Percentiles rank a stretch among this genome's conserved stretches.
These are phyloP conservation scores for Colletotrichum sp. DNA, from an alignment of 2,329 filamentous ascomycete species.

Conservation along the genomic window DNA sequence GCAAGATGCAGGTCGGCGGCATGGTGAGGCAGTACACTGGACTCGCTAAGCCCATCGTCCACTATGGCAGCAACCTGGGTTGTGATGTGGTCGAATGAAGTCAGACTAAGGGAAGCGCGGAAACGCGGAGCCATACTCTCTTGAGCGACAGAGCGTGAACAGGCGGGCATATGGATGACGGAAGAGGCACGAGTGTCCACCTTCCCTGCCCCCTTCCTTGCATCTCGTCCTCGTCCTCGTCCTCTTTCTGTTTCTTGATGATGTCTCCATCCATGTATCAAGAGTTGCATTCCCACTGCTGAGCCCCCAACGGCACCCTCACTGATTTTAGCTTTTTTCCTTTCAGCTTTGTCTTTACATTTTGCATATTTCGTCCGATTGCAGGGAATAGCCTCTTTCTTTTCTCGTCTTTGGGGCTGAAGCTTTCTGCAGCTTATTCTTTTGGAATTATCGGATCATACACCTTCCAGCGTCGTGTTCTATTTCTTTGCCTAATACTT, in stretches of 20 bases:
- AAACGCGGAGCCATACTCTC: background rate
- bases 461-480: background rate
- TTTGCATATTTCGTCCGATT: background rate
- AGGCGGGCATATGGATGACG: background rate
- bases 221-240: background rate
- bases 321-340: background rate
- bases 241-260: background rate
- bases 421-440: background rate
- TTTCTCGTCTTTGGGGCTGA: conserved; percentile 10
- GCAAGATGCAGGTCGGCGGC: conserved; percentile 12
- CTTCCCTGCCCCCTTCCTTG: background rate
- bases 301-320: conserved; percentile 3
- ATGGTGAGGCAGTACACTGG: conserved; percentile 20
- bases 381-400: conserved; percentile 10
- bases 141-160: background rate
- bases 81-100: conserved; percentile 10
- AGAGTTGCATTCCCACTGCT: conserved; percentile 9
- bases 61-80: background rate
- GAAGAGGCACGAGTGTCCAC: background rate
- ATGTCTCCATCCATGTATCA: conserved; percentile 13
- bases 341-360: conserved; percentile 11
- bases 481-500: background rate
- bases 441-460: background rate
- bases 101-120: background rate
- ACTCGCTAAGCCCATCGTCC: background rate